phyloP scores from a whole-genome alignment of 176 grass and related monocot genomes.

The Neostapfia colusana region DNA sequence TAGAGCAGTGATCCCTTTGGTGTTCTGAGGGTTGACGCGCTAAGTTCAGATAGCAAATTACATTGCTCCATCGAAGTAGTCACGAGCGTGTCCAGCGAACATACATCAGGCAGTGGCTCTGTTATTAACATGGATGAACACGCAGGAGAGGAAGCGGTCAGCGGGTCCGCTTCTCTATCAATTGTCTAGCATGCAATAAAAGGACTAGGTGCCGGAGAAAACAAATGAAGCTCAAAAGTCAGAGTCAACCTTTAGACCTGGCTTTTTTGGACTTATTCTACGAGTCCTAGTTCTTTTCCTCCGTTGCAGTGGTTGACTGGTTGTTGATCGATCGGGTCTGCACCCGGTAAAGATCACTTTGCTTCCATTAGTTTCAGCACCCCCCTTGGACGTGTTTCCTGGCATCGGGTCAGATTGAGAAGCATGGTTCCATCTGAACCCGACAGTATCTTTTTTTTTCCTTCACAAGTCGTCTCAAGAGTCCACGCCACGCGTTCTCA shows the following conservation, averaged over 20 bases:
- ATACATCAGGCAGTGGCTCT: too few species aligned
- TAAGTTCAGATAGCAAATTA: too few species aligned
- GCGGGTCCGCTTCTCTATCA: too few species aligned
- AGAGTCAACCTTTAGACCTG: constrained; percentile 23
- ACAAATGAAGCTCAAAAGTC: constrained; percentile 3
- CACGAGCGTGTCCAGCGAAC: too few species aligned
- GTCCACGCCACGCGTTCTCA: too few species aligned
- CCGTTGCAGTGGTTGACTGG: neutral
- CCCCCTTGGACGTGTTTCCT: neutral
- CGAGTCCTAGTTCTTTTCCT: neutral
- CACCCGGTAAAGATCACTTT: neutral
- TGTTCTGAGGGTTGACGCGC: too few species aligned
- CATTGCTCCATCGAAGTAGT: too few species aligned
- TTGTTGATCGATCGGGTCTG: neutral
- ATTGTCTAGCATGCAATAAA: neutral
- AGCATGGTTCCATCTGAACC: neutral
- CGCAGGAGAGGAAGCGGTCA: neutral
- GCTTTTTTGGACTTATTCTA: neutral
- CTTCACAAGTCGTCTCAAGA: too few species aligned
- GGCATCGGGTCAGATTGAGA: neutral
- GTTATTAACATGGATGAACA: neutral
- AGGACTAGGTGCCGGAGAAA: neutral
- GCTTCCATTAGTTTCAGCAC: neutral
- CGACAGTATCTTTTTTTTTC: neutral
- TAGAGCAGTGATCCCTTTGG: too few species aligned